Conservation (phyloP, 2,329 filamentous ascomycete genomes). For the Pestalotiopsis sp. region DNA sequence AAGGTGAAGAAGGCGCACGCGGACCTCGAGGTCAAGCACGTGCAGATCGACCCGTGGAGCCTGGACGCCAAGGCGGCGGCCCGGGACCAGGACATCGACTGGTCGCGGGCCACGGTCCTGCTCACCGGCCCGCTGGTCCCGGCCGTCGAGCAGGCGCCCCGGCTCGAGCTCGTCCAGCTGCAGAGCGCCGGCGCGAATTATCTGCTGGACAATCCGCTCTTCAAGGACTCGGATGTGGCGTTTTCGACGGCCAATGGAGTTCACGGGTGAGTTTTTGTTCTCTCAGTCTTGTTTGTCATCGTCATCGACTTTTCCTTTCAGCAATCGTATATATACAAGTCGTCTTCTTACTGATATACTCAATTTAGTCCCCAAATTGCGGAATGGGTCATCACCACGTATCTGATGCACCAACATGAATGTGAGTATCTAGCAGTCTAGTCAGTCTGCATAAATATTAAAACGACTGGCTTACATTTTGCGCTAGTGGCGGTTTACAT, state of each 20-base stretch:
- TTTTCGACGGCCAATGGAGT: slow-evolving; percentile 62
- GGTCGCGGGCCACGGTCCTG: slow-evolving; percentile 52
- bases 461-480: neutral
- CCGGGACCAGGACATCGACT: slow-evolving; percentile 39
- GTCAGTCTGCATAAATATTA: neutral
- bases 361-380: slow-evolving; percentile 54
- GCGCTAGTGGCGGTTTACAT: slow-evolving; percentile 7
- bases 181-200: slow-evolving; percentile 57
- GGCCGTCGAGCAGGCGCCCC: slow-evolving; percentile 43
- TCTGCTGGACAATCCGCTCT: slow-evolving; percentile 48
- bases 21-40: slow-evolving; percentile 42
- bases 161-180: slow-evolving; percentile 56
- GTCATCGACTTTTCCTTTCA: neutral
- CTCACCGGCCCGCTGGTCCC: slow-evolving; percentile 48
- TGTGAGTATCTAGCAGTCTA: slow-evolving; percentile 35
- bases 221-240: slow-evolving; percentile 49
- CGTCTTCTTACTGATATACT: neutral
- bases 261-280: slow-evolving; percentile 49
- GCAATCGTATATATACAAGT: neutral
- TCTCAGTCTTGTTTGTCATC: neutral
- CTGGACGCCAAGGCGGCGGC: slow-evolving; percentile 16
- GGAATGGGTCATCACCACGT: slow-evolving; percentile 59
- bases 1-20: slow-evolving; percentile 43
- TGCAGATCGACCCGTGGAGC: slow-evolving; percentile 31
- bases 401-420: slow-evolving; percentile 50